Base-by-base conservation (phyloP, 495 filamentous ascomycete genomes). In the Neurospora intermedia region DNA sequence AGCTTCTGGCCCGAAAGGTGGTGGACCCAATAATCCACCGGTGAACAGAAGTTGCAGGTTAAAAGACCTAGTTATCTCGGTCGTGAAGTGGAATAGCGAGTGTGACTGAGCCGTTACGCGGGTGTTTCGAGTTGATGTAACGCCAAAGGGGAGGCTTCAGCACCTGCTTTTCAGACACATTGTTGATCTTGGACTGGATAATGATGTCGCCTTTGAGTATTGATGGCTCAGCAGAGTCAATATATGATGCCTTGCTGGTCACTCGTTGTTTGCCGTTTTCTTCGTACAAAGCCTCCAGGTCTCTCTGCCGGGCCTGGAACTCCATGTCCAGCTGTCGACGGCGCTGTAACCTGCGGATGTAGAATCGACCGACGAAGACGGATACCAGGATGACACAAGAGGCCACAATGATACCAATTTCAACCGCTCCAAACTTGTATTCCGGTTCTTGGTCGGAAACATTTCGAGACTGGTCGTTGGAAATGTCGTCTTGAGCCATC, bases 81-180 rank as follows among this genome's bases (percentile, higher is more conserved):
- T 54, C 13, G 16, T 45, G 31, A 45, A 41, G 70, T 18, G 70
- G 27, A 31, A 72, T 69, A 31, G 15, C 43, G 18, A 35, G 45
- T n/a, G 70, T n/a, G 20, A 69, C 54, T 10, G 70, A 59, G 27
- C 43, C 43, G 23, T 75, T 73, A 35, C 73, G 70, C 39, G 73
- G 71, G 42, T 76, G 73, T 59, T 74, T 76, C 75, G 75, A 78
- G 23, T 74, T 71, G 46, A 78, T 74, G 70, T 75, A 78, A 42
- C 73, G 54, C 73, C 76, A 74, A 23, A 76, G 73, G 40, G 71
- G 62, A 15, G 38, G 76, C 54, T 74, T 76, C 13, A 27, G 27
- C 27, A 66, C 27, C 54, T 66, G 54, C 27, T 66, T 40, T 18
- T 46, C 66, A 27, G 31, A 27, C 62, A 23, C 13, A 9, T n/a